Conservation (phyloP, 176 grass and related monocot genomes). For the Eleusine indica region DNA sequence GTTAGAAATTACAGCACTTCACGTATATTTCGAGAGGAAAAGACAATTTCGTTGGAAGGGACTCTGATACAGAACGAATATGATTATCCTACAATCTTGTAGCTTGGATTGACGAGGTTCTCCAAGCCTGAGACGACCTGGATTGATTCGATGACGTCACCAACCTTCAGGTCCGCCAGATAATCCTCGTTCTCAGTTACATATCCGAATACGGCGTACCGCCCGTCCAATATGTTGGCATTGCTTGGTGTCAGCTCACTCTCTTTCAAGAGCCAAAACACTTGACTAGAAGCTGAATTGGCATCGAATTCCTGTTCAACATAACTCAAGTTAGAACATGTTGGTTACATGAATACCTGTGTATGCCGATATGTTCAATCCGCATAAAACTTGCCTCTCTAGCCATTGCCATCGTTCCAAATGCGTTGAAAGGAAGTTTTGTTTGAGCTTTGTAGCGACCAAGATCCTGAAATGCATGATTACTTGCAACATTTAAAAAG, state of each 20-base stretch:
- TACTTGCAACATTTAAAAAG: neutral
- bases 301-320: conserved; percentile 92
- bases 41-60: conserved; percentile 26
- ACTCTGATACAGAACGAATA: conserved; percentile 20
- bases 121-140: conserved; percentile 89
- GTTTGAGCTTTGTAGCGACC: conserved; percentile 96
- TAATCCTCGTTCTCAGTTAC: conserved; percentile 87
- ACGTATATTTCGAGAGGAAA: conserved; percentile 23
- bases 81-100: conserved; percentile 89
- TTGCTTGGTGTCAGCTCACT: conserved; percentile 99
- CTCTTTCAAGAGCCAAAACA: conserved; percentile 98
- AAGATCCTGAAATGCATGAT: conserved; percentile 73
- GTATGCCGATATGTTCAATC: conserved; percentile 14
- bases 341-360: neutral
- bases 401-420: conserved; percentile 99
- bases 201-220: conserved; percentile 87
- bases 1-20: conserved; percentile 28
- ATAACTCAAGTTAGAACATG: conserved; percentile 19
- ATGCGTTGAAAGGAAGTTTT: conserved; percentile 95
- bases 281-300: conserved; percentile 94
- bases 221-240: conserved; percentile 95
- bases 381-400: conserved; percentile 74
- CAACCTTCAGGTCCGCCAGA: conserved; percentile 92
- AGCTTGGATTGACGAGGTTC: conserved; percentile 92
- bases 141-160: conserved; percentile 94